Evolutionary conservation across 2,329 filamentous ascomycete species (phyloP).

Genomic region (Pseudogymnoascus sp.): DNA sequence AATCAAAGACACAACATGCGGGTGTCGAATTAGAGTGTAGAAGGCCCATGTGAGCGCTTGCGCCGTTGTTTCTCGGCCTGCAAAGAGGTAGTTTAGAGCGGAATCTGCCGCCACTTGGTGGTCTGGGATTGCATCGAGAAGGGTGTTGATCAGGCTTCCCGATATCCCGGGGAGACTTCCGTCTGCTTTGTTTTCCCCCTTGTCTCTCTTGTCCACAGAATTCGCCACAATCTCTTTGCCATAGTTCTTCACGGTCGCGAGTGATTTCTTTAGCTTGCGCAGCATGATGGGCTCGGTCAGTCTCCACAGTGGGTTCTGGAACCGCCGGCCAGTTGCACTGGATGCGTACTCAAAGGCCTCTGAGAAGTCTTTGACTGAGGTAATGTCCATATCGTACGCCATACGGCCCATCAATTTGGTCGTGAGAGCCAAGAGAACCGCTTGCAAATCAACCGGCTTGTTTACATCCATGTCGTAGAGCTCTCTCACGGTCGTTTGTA

Average conservation of each 20-base stretch:
- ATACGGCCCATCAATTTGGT: slow-evolving; percentile 61
- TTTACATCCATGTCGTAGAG: slow-evolving; percentile 30
- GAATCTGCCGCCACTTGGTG: slow-evolving; percentile 54
- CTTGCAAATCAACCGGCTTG: slow-evolving; percentile 46
- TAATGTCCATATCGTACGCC: slow-evolving; percentile 64
- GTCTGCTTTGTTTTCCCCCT: slow-evolving; percentile 22
- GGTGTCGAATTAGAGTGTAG: slow-evolving; percentile 51
- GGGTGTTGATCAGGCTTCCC: slow-evolving; percentile 52
- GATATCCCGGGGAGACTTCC: slow-evolving; percentile 35
- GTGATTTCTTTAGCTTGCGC: slow-evolving; percentile 39
- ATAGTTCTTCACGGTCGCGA: slow-evolving; percentile 46
- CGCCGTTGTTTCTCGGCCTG: slow-evolving; percentile 56
- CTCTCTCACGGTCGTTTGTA: slow-evolving; percentile 36
- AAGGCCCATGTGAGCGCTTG: slow-evolving; percentile 59
- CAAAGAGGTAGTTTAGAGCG: slow-evolving; percentile 59
- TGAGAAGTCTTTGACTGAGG: slow-evolving; percentile 53
- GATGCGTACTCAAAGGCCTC: slow-evolving; percentile 56
- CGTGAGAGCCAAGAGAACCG: slow-evolving; percentile 56
- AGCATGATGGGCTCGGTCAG: slow-evolving; percentile 50
- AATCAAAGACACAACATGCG: slow-evolving; percentile 34
- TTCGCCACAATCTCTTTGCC: slow-evolving; percentile 51
- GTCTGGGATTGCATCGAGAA: slow-evolving; percentile 50
- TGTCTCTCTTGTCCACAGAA: slow-evolving; percentile 39
- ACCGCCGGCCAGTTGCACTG: slow-evolving; percentile 51
- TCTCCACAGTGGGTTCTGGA: slow-evolving; percentile 59